phyloP scores from a whole-genome alignment of 2,329 filamentous ascomycete genomes.

The Graphilbum sp. region DNA sequence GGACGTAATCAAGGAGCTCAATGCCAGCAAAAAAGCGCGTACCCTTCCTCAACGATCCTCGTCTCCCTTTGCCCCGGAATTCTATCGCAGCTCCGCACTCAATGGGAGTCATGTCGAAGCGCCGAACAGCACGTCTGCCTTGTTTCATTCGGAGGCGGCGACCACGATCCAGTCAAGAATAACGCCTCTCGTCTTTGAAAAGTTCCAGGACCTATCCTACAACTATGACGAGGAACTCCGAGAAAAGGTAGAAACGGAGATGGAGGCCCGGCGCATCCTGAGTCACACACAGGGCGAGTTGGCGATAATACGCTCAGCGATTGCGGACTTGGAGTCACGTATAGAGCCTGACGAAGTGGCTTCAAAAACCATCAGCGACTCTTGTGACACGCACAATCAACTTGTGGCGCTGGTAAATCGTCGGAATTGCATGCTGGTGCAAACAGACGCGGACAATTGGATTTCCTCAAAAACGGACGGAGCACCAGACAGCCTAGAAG shows the following conservation, averaged over 20 bases:
- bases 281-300: slow-evolving; percentile 53
- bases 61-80: slow-evolving; percentile 49
- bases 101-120: slow-evolving; percentile 30
- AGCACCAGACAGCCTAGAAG: slow-evolving; percentile 9
- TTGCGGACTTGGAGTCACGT: slow-evolving; percentile 37
- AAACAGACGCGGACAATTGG: slow-evolving; percentile 18
- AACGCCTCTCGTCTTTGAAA: slow-evolving; percentile 51
- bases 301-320: slow-evolving; percentile 39
- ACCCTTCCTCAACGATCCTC: slow-evolving; percentile 59
- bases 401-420: slow-evolving; percentile 20
- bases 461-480: background rate
- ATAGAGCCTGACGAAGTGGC: slow-evolving; percentile 39
- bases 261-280: slow-evolving; percentile 49
- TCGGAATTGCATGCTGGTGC: slow-evolving; percentile 35
- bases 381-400: slow-evolving; percentile 24
- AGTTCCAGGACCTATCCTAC: slow-evolving; percentile 52
- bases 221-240: slow-evolving; percentile 61
- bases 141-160: slow-evolving; percentile 47
- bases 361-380: slow-evolving; percentile 32
- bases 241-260: slow-evolving; percentile 55
- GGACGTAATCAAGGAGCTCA: slow-evolving; percentile 62
- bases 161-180: slow-evolving; percentile 55
- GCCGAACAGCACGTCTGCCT: slow-evolving; percentile 19
- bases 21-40: slow-evolving; percentile 51
- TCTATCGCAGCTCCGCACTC: slow-evolving; percentile 36